phyloP scores from a whole-genome alignment of 306 rosid genomes.

The Glycine tomentella region DNA sequence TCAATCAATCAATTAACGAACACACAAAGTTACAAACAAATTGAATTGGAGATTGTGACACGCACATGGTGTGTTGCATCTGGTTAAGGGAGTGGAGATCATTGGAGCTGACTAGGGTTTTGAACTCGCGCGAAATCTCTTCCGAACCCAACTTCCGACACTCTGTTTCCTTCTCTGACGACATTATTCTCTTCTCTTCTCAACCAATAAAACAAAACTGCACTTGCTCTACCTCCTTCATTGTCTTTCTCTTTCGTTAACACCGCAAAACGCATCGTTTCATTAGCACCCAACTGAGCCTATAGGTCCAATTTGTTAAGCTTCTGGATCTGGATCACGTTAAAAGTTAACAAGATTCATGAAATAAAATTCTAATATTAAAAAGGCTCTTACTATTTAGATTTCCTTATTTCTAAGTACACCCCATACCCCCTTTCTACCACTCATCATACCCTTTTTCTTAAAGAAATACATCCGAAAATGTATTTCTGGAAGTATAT shows the following conservation, averaged over 20 bases:
- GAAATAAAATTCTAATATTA: too few species aligned
- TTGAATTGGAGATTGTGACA: background rate
- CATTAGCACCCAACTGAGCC: background rate
- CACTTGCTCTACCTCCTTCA: background rate
- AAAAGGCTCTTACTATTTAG: too few species aligned
- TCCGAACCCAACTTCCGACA: constrained; percentile 61
- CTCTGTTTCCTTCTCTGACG: constrained; percentile 51
- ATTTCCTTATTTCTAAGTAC: too few species aligned
- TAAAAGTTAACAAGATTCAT: too few species aligned
- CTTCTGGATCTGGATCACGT: background rate
- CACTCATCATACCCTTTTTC: too few species aligned
- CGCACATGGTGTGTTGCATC: constrained; percentile 74
- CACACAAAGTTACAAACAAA: background rate
- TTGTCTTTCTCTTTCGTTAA: background rate
- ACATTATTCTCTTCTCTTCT: constrained; percentile 42
- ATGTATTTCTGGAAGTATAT: too few species aligned
- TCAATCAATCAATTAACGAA: background rate
- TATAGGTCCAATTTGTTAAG: background rate
- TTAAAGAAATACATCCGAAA: too few species aligned
- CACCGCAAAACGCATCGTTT: constrained; percentile 3
- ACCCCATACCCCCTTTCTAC: too few species aligned
- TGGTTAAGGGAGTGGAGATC: constrained; percentile 78
- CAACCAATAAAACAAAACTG: background rate
- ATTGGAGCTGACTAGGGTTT: constrained; percentile 69
- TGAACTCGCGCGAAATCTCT: constrained; percentile 71